Base-by-base conservation (phyloP, 345 rosid genomes). In the Firmiana major region DNA sequence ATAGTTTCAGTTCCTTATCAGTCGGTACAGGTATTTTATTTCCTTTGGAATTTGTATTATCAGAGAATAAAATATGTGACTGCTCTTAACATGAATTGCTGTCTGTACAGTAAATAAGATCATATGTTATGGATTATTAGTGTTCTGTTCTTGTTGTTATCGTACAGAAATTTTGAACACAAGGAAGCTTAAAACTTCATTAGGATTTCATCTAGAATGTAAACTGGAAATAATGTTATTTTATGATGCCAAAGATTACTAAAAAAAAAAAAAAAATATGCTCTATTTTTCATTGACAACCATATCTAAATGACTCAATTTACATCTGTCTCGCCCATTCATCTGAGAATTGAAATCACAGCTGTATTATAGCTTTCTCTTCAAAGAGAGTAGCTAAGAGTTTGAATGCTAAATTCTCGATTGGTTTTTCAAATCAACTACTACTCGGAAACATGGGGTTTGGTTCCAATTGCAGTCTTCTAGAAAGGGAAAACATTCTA, bases 1-100 rank as follows among this genome's bases (percentile, higher is more conserved):
- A 79, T 95, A 58, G 77, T 84, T 73, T 80, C 99, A 40, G 86
- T 90, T 84, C 89, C 94, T 72, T 95, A 90, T 85, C 78, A 86
- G 79, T 87, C 90, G 40, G 97, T 93, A 69, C 89, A 92, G 98
- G 99, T 93, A 88, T 58, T 73, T 43, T 5, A 3, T 49, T 54
- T 70, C 42, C 15, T 69, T 45, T 36, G 19, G 62, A 69, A 59
- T 53, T 21, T 72, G 60, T 55, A 49, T 65, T 19, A 31, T 13
- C 19, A 13, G 57, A 16, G 28, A 34, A 38, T 68, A 24, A 38
- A 34, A 24, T 45, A 24, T 42, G 63, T 72, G 34, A 28, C 24
- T 34, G 48, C 57, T 80, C 17, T 63, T 67, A 65, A 58, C 53
- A 55, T 49, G 28, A 59, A 36, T 58, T 42, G n/a, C 31, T 46